Evolutionary conservation across 768 basidiomycete genomes (phyloP).

Genomic region (Omphalotus guepiniiformis): DNA sequence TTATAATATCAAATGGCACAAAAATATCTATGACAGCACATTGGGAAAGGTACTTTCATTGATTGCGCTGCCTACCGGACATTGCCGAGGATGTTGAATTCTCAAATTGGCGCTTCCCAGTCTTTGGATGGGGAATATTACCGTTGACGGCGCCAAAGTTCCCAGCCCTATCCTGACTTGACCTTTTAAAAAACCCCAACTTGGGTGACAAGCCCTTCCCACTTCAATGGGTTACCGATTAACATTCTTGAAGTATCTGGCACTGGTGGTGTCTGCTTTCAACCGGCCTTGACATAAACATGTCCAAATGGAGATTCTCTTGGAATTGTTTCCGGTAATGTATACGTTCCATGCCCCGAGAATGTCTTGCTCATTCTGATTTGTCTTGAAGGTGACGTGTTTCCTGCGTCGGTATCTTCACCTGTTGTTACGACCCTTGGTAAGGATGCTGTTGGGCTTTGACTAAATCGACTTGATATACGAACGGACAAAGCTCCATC

Average conservation of each 20-base stretch:
- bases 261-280: constrained; percentile 92
- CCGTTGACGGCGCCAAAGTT: constrained; percentile 86
- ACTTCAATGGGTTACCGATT: constrained; percentile 79
- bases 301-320: constrained; percentile 66
- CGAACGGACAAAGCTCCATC: too few species aligned
- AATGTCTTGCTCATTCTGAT: background rate
- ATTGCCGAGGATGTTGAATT: constrained; percentile 97
- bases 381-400: constrained; percentile 59
- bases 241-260: constrained; percentile 88
- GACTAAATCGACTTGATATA: too few species aligned
- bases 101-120: constrained; percentile 89
- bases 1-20: background rate
- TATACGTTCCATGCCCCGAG: background rate
- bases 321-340: constrained; percentile 86
- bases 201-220: constrained; percentile 80
- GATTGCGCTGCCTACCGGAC: constrained; percentile 89
- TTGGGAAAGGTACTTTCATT: constrained; percentile 85
- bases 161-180: constrained; percentile 79
- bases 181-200: too few species aligned
- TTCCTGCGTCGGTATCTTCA: constrained; percentile 91
- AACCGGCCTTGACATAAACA: constrained; percentile 86
- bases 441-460: constrained; percentile 79
- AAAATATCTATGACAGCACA: constrained; percentile 5
- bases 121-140: constrained; percentile 97
- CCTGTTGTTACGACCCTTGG: constrained; percentile 83